These are phyloP conservation scores for Furcasterigmium furcatum DNA, from an alignment of 2,329 filamentous ascomycete species.

Conservation along the genomic window DNA sequence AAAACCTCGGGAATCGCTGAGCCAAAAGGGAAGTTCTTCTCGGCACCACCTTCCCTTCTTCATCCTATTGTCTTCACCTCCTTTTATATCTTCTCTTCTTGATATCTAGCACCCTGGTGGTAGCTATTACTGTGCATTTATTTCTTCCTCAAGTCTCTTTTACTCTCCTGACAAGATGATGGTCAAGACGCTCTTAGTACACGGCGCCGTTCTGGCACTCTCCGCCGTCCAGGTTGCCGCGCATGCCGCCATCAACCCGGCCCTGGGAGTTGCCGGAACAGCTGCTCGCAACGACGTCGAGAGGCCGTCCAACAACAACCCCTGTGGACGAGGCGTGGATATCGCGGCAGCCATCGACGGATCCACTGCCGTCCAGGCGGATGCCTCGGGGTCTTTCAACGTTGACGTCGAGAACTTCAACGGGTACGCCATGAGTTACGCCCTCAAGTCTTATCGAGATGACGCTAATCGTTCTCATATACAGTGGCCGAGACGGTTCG, in stretches of 20 bases:
- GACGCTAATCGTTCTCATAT: no score
- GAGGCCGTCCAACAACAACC: slow-evolving; percentile 8
- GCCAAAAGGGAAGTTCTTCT: no score
- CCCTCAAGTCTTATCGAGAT: no score
- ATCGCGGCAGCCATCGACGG: slow-evolving; percentile 5
- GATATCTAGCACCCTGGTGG: neutral
- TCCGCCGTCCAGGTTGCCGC: slow-evolving; percentile 8
- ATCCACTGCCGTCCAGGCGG: slow-evolving; percentile 8
- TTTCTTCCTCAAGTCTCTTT: neutral
- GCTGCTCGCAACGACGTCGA: slow-evolving; percentile 8
- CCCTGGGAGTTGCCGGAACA: slow-evolving; percentile 7
- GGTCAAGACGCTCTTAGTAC: neutral
- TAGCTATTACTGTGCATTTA: neutral
- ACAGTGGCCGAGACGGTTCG: slow-evolving; percentile 9
- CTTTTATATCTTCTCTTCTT: neutral
- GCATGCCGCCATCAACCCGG: slow-evolving; percentile 11
- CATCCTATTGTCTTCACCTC: neutral
- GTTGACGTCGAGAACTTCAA: slow-evolving; percentile 11
- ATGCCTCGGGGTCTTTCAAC: slow-evolving; percentile 10
- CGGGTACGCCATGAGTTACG: slow-evolving; percentile 4
- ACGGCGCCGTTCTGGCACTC: slow-evolving; percentile 7
- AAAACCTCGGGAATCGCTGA: no score
- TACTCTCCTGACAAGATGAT: neutral
- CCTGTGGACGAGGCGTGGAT: slow-evolving; percentile 8
- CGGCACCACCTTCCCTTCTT: no score